A percentile compares a stretch with the other conserved stretches of the same genome.
Evolutionary conservation across 2,329 filamentous ascomycete species (phyloP).

Genomic region (Penicillium sp.): DNA sequence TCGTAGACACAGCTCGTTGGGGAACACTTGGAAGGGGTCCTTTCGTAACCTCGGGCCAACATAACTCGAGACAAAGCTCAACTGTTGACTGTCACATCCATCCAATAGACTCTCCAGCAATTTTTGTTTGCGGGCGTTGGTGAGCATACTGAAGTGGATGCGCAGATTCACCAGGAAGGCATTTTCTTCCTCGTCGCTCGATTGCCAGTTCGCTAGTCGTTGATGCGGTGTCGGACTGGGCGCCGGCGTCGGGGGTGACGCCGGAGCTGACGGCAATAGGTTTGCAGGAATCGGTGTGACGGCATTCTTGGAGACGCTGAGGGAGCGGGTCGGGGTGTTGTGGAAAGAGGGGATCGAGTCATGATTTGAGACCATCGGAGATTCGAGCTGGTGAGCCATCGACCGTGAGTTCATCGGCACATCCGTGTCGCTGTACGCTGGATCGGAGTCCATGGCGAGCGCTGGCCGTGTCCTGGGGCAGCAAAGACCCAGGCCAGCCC

Average conservation of each 20-base stretch:
- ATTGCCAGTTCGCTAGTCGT: constrained; percentile 47
- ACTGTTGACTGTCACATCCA: constrained; percentile 86
- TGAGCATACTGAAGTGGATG: constrained; percentile 72
- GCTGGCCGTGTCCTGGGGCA: not conserved
- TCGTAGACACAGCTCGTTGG: constrained; percentile 84
- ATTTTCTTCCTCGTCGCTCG: constrained; percentile 63
- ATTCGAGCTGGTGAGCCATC: constrained; percentile 15
- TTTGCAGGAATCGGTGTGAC: constrained; percentile 51
- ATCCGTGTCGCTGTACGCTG: constrained; percentile 16
- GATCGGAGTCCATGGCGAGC: constrained; percentile 17
- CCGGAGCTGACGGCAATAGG: constrained; percentile 58
- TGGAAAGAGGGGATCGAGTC: constrained; percentile 15
- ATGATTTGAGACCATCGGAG: constrained; percentile 25
- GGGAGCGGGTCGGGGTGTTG: constrained; percentile 16
- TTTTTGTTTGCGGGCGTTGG: constrained; percentile 67
- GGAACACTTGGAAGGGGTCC: constrained; percentile 86
- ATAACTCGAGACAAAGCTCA: constrained; percentile 94
- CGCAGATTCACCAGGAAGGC: constrained; percentile 73
- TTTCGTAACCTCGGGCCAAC: constrained; percentile 92
- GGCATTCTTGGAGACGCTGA: constrained; percentile 32
- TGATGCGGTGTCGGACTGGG: constrained; percentile 60
- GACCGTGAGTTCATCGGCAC: constrained; percentile 13
- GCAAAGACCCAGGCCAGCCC: not conserved
- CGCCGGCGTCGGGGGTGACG: constrained; percentile 62
- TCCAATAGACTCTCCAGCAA: constrained; percentile 85